Evolutionary conservation across 2,329 filamentous ascomycete genomes (phyloP).

Genomic region (Neofusicoccum ribis): DNA sequence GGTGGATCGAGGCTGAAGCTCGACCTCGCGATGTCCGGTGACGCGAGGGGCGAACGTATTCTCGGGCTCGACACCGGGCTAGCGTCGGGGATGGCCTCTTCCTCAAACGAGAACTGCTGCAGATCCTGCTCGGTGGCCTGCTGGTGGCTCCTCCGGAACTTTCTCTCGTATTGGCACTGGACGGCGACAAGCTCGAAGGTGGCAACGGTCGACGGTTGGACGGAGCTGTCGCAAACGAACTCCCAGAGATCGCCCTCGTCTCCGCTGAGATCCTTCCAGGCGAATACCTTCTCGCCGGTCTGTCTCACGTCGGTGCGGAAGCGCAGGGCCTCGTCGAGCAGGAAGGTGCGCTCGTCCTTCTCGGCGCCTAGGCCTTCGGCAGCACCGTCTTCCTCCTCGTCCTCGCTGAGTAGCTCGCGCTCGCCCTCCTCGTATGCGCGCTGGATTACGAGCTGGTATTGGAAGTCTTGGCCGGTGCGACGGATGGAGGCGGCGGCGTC

Average conservation of each 20-base stretch:
- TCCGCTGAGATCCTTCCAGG: constrained; percentile 92
- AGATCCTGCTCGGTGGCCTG: constrained; percentile 81
- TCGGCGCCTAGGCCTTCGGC: constrained; percentile 73
- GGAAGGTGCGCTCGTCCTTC: constrained; percentile 94
- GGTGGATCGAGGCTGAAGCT: constrained; percentile 18
- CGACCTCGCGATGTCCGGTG: constrained; percentile 24
- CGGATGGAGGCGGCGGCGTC: constrained; percentile 92
- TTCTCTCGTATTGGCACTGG: constrained; percentile 97
- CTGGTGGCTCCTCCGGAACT: constrained; percentile 78
- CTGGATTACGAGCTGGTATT: constrained; percentile 96
- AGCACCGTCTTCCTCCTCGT: constrained; percentile 79
- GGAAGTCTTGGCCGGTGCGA: constrained; percentile 88
- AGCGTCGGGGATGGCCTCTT: constrained; percentile 61
- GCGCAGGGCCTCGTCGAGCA: constrained; percentile 88
- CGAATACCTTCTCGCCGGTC: constrained; percentile 80
- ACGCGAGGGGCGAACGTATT: constrained; percentile 38
- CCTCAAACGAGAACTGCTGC: constrained; percentile 76
- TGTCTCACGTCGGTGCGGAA: constrained; percentile 82
- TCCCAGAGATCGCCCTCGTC: constrained; percentile 96
- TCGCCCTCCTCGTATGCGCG: constrained; percentile 97
- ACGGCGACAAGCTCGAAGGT: constrained; percentile 80
- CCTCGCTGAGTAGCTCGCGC: constrained; percentile 84
- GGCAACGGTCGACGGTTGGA: constrained; percentile 68
- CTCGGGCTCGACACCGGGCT: constrained; percentile 56
- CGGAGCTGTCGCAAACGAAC: constrained; percentile 84